These are phyloP conservation scores for Mrakia frigida DNA, from an alignment of 768 basidiomycete genomes.

Conservation along the genomic window DNA sequence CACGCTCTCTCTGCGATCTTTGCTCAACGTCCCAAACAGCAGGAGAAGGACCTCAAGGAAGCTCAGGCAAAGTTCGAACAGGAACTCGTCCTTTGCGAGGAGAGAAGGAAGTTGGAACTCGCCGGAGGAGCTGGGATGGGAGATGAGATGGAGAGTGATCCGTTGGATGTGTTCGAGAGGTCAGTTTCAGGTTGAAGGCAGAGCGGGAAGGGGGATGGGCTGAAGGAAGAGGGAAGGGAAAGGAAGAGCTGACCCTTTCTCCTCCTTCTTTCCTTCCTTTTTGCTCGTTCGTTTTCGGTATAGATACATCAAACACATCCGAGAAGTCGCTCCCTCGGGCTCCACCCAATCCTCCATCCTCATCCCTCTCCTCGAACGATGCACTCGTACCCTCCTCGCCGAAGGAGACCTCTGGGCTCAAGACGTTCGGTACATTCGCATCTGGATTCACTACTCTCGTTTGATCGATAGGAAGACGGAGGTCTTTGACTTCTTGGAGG, in stretches of 20 bases:
- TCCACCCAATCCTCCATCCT: constrained; percentile 66
- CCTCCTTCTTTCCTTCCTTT: not conserved
- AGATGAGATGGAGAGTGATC: constrained; percentile 67
- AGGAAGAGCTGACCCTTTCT: not conserved
- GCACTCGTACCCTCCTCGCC: constrained; percentile 70
- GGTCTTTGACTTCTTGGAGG: constrained; percentile 79
- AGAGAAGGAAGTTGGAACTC: constrained; percentile 38
- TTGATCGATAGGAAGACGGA: constrained; percentile 68
- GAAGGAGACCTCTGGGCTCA: constrained; percentile 66
- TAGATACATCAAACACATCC: constrained; percentile 74
- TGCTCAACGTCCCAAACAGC: constrained; percentile 55
- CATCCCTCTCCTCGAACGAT: constrained; percentile 73
- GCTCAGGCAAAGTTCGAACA: constrained; percentile 44
- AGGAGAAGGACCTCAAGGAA: constrained; percentile 51
- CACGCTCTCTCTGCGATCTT: constrained; percentile 47
- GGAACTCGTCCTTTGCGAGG: constrained; percentile 45
- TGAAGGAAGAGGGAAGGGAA: not conserved
- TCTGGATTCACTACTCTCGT: constrained; percentile 84
- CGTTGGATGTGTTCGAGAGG: constrained; percentile 73
- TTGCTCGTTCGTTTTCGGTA: not conserved
- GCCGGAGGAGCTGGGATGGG: constrained; percentile 35
- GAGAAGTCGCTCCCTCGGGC: constrained; percentile 74
- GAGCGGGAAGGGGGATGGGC: not conserved
- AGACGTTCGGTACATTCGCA: constrained; percentile 82
- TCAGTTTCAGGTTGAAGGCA: constrained; percentile 41